A percentile compares a stretch with the other conserved stretches of the same genome.
These are phyloP conservation scores for Amanita brunnescens DNA, from an alignment of 768 basidiomycete genomes.

Conservation along the genomic window DNA sequence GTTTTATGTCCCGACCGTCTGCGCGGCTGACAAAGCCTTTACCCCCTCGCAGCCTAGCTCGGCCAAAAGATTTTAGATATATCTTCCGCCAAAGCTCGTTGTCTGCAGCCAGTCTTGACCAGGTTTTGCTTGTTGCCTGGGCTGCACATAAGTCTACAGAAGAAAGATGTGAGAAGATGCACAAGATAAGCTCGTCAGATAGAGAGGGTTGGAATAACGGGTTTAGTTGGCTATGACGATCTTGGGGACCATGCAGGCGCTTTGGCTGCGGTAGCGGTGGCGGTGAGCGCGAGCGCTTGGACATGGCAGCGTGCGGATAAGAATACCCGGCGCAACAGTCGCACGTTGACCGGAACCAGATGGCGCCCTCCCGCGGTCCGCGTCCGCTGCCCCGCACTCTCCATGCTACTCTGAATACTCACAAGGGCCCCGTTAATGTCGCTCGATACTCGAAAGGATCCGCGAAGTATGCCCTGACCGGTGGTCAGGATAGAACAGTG, in stretches of 20 bases:
- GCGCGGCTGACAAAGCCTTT: slow-evolving; percentile 48
- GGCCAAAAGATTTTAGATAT: slow-evolving; percentile 58
- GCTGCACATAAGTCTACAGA: slow-evolving; percentile 59
- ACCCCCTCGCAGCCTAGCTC: slow-evolving; percentile 57
- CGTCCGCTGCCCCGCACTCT: slow-evolving; percentile 42
- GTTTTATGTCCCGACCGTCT: slow-evolving; percentile 51
- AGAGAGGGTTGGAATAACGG: slow-evolving; percentile 39
- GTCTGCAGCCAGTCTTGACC: slow-evolving; percentile 58
- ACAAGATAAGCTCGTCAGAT: slow-evolving; percentile 70
- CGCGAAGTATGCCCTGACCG: slow-evolving; percentile 86
- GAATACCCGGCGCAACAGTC: not conserved
- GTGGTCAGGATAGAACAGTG: slow-evolving; percentile 85
- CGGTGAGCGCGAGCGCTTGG: slow-evolving; percentile 43
- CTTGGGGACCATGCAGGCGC: slow-evolving; percentile 31
- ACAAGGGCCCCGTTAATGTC: slow-evolving; percentile 84
- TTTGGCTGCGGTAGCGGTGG: slow-evolving; percentile 48
- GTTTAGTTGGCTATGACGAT: slow-evolving; percentile 6
- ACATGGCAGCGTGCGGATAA: slow-evolving; percentile 23
- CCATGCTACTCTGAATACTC: slow-evolving; percentile 52
- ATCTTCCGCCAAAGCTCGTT: slow-evolving; percentile 67
- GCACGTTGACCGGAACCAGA: slow-evolving; percentile 14
- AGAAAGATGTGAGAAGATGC: slow-evolving; percentile 64
- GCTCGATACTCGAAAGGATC: slow-evolving; percentile 86
- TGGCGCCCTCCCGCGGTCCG: slow-evolving; percentile 46
- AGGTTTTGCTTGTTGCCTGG: slow-evolving; percentile 55